A percentile compares a stretch with the other conserved stretches of the same genome.
Conservation (phyloP, 176 grass and related monocot genomes). For the Phoenix dactylifera region DNA sequence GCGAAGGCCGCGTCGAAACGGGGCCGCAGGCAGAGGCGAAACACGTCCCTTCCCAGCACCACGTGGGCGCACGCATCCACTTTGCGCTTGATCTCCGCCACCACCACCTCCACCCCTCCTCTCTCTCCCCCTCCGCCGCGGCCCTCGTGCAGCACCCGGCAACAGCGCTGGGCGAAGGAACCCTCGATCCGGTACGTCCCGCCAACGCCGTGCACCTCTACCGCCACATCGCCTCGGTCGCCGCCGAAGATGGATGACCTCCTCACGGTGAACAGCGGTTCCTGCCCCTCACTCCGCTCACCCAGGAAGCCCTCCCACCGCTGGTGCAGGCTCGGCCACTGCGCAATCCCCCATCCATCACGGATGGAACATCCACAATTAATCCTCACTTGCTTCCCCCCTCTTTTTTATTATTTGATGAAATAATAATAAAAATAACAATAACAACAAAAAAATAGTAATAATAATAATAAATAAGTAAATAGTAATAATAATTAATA, state of each 20-base stretch:
- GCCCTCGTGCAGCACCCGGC: constrained; percentile 34
- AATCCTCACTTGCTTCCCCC: too few species aligned
- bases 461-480: too few species aligned
- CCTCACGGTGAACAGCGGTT: constrained; percentile 73
- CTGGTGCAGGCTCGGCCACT: constrained; percentile 80
- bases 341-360: background rate
- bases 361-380: too few species aligned
- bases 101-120: constrained; percentile 12
- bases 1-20: constrained; percentile 73
- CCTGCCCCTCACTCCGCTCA: constrained; percentile 39
- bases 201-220: constrained; percentile 45
- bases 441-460: too few species aligned
- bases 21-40: constrained; percentile 55
- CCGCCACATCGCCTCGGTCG: constrained; percentile 28
- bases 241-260: constrained; percentile 75
- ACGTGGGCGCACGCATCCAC: constrained; percentile 71
- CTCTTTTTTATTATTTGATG: too few species aligned
- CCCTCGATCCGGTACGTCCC: constrained; percentile 63
- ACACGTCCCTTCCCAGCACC: constrained; percentile 65
- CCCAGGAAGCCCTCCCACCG: constrained; percentile 90
- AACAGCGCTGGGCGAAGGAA: constrained; percentile 65
- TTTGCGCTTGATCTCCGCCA: constrained; percentile 72
- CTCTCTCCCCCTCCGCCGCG: constrained; percentile 4
- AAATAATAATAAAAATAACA: too few species aligned
- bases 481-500: too few species aligned